Evolutionary conservation across 345 rosid genomes (phyloP).

Genomic region (Stellera chamaejasme): DNA sequence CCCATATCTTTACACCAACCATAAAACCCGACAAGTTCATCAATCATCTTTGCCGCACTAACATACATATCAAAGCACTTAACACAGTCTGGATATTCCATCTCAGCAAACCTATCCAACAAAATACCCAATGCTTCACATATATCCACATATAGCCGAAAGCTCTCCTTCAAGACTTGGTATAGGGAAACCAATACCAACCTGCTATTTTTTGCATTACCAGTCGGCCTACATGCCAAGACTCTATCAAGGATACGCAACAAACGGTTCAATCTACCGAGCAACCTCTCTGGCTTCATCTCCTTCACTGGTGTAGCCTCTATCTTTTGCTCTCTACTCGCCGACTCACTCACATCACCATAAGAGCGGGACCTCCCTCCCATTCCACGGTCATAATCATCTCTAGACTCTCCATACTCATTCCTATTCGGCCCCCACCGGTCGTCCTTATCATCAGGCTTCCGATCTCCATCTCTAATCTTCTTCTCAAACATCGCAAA

Average conservation of each 20-base stretch:
- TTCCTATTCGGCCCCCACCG: slow-evolving; percentile 28
- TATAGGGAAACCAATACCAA: slow-evolving; percentile 65
- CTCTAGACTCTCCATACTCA: slow-evolving; percentile 34
- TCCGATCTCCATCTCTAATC: slow-evolving; percentile 22
- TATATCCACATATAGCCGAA: slow-evolving; percentile 63
- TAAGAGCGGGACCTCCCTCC: slow-evolving; percentile 60
- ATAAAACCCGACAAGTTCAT: slow-evolving; percentile 68
- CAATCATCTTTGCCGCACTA: slow-evolving; percentile 74
- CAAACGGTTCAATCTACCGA: slow-evolving; percentile 60
- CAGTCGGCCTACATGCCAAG: slow-evolving; percentile 67
- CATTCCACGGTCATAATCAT: slow-evolving; percentile 27
- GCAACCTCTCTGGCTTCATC: slow-evolving; percentile 69
- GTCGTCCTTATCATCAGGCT: slow-evolving; percentile 32
- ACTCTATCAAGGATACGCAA: slow-evolving; percentile 65
- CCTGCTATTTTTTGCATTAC: slow-evolving; percentile 67
- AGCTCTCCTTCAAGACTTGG: slow-evolving; percentile 78
- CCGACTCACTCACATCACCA: slow-evolving; percentile 63
- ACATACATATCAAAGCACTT: slow-evolving; percentile 86
- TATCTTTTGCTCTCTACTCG: slow-evolving; percentile 28
- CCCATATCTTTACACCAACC: slow-evolving; percentile 87
- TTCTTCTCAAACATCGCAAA: slow-evolving; percentile 53
- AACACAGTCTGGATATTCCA: slow-evolving; percentile 76
- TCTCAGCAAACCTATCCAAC: slow-evolving; percentile 75
- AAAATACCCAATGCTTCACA: slow-evolving; percentile 75
- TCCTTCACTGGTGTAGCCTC: slow-evolving; percentile 56